phyloP scores from a whole-genome alignment of 441 rosid genomes.

The Raphanus hybrid region DNA sequence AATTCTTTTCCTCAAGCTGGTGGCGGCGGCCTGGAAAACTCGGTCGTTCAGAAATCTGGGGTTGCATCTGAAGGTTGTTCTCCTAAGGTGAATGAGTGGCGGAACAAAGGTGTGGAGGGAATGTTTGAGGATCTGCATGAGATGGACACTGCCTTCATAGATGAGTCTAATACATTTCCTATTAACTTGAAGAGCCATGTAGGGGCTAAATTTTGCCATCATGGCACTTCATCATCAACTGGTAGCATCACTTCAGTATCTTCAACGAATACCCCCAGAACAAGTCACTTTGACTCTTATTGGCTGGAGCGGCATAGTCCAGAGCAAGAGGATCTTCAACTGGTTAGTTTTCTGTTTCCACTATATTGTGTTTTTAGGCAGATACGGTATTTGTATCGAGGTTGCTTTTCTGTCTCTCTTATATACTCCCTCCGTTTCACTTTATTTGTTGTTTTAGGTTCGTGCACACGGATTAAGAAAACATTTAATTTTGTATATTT shows the following conservation, averaged over 20 bases:
- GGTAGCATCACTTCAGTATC: slow-evolving; percentile 85
- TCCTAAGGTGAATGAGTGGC: slow-evolving; percentile 81
- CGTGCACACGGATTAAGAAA: too few relatives aligned
- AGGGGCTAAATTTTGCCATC: slow-evolving; percentile 61
- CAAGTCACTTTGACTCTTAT: slow-evolving; percentile 80
- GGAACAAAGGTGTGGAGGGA: slow-evolving; percentile 81
- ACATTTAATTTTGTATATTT: too few relatives aligned
- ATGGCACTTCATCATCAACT: slow-evolving; percentile 73
- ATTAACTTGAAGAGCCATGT: slow-evolving; percentile 60
- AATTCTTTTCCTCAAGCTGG: slow-evolving; percentile 54
- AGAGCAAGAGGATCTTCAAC: slow-evolving; percentile 80
- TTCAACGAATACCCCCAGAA: slow-evolving; percentile 78
- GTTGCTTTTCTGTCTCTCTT: too few relatives aligned
- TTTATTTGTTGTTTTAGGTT: too few relatives aligned
- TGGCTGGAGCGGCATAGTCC: slow-evolving; percentile 78
- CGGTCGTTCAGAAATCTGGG: slow-evolving; percentile 53
- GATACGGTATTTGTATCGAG: too few relatives aligned
- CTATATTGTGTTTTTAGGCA: neutral
- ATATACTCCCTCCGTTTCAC: too few relatives aligned
- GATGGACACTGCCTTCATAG: slow-evolving; percentile 86
- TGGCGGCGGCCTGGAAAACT: slow-evolving; percentile 63
- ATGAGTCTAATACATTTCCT: slow-evolving; percentile 57
- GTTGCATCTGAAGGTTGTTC: slow-evolving; percentile 63
- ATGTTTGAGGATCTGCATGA: slow-evolving; percentile 95
- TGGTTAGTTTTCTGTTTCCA: slow-evolving; percentile 57